These are phyloP conservation scores for Nasturtium officinale DNA, from an alignment of 345 rosid genomes.

Conservation along the genomic window DNA sequence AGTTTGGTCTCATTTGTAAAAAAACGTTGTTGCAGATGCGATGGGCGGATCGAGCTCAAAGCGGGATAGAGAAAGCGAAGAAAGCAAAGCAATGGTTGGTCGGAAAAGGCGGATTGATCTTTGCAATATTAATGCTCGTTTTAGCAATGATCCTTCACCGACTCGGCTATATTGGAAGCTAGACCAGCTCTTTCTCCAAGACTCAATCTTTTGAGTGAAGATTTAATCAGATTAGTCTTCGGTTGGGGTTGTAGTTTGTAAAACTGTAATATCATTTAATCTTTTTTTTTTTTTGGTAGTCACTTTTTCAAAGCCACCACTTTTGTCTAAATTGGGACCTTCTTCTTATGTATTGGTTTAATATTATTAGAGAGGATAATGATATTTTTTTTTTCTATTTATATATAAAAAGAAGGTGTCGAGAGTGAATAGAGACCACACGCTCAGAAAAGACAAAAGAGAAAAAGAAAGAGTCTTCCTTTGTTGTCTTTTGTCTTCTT, in stretches of 20 bases:
- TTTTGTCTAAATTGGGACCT: slow-evolving; percentile 16
- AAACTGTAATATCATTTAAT: slow-evolving; percentile 17
- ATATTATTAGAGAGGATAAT: background rate
- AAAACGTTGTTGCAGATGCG: slow-evolving; percentile 61
- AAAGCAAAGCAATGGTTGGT: slow-evolving; percentile 94
- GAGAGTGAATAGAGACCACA: slow-evolving; percentile 38
- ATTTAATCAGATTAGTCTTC: slow-evolving; percentile 12
- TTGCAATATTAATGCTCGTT: slow-evolving; percentile 79
- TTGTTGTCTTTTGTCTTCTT: slow-evolving; percentile 23
- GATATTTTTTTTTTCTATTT: background rate
- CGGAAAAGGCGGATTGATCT: slow-evolving; percentile 76
- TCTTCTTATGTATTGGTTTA: slow-evolving; percentile 21
- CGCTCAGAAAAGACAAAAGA: too few relatives aligned
- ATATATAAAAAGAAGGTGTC: too few relatives aligned
- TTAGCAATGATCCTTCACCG: slow-evolving; percentile 80
- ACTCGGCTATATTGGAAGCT: slow-evolving; percentile 77
- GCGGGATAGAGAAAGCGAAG: slow-evolving; percentile 69
- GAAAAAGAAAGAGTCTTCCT: slow-evolving; percentile 20
- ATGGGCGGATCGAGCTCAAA: slow-evolving; percentile 88
- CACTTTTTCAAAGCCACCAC: background rate
- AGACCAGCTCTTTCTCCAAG: slow-evolving; percentile 14
- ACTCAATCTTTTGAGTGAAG: background rate
- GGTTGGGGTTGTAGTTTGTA: slow-evolving; percentile 29
- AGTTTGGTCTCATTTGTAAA: background rate
- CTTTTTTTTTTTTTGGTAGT: background rate